Evolutionary conservation across 805 yeast genomes (phyloP).

Genomic region (Myxozyma nipponensis): DNA sequence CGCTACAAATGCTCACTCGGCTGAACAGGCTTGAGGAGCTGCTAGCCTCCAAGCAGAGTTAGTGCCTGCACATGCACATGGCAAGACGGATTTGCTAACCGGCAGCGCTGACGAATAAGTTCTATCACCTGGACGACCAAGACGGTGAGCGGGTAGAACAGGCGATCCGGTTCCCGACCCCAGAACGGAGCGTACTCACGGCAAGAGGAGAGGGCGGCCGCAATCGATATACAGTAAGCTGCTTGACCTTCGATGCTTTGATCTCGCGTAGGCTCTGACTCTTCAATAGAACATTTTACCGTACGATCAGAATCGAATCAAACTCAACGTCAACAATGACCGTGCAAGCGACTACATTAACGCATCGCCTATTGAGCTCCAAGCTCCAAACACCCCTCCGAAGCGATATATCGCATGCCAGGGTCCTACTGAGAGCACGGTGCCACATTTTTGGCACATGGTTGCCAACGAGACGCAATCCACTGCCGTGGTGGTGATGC

Average conservation of each 20-base stretch:
- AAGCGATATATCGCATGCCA: slow-evolving; percentile 46
- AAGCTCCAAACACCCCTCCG: slow-evolving; percentile 31
- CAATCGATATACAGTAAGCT: slow-evolving; percentile 3
- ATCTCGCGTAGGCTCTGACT: not conserved
- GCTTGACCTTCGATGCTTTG: not conserved
- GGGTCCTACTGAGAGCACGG: slow-evolving; percentile 75
- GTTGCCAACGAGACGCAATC: slow-evolving; percentile 66
- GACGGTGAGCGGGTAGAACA: not conserved
- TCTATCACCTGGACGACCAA: slow-evolving; percentile 1
- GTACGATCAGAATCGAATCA: slow-evolving; percentile 70
- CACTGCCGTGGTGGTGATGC: slow-evolving; percentile 59
- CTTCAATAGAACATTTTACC: slow-evolving; percentile 51
- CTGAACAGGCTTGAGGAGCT: not conserved
- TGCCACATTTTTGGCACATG: slow-evolving; percentile 82
- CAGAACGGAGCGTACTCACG: slow-evolving; percentile 1
- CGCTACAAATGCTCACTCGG: not conserved
- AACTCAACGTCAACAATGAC: slow-evolving; percentile 38
- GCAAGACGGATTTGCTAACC: not conserved
- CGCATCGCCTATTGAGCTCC: slow-evolving; percentile 67
- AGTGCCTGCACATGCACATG: too few relatives aligned
- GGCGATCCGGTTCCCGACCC: not conserved
- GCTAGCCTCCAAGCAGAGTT: not conserved
- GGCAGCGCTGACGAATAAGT: slow-evolving; percentile 1
- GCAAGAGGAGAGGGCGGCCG: slow-evolving; percentile 1
- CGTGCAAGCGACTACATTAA: slow-evolving; percentile 63